Percentiles rank a stretch among this genome's conserved stretches.
Evolutionary conservation across 2,329 filamentous ascomycete genomes (phyloP).

Genomic region (Ophiocordyceps unilateralis): DNA sequence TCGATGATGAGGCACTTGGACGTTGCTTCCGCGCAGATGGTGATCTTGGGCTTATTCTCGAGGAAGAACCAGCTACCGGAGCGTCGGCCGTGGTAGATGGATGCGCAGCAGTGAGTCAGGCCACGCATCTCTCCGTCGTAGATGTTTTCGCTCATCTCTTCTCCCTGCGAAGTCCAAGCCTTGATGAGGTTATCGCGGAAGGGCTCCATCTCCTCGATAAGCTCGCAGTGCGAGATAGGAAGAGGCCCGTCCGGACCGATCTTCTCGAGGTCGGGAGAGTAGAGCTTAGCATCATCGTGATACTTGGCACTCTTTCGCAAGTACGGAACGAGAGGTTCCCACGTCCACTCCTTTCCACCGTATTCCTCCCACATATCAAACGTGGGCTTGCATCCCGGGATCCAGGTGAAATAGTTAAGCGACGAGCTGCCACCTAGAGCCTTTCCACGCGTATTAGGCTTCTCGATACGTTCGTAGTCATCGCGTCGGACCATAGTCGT

Average conservation of each 20-base stretch:
- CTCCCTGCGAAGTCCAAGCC: conserved; percentile 36
- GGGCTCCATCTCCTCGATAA: conserved; percentile 30
- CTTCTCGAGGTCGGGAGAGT: conserved; percentile 26
- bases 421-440: conserved; percentile 40
- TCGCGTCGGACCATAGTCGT: conserved; percentile 40
- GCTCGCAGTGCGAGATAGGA: conserved; percentile 33
- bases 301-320: conserved; percentile 39
- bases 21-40: conserved; percentile 26
- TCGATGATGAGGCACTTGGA: conserved; percentile 38
- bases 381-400: conserved; percentile 37
- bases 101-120: conserved; percentile 33
- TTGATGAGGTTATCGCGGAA: conserved; percentile 32
- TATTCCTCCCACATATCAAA: conserved; percentile 54
- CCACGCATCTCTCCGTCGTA: conserved; percentile 37
- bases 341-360: conserved; percentile 51
- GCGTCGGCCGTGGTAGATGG: conserved; percentile 38
- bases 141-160: conserved; percentile 33
- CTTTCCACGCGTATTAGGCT: conserved; percentile 45
- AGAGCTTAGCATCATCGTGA: conserved; percentile 33
- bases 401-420: conserved; percentile 48
- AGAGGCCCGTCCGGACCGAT: conserved; percentile 35
- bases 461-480: conserved; percentile 43
- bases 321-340: conserved; percentile 31
- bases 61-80: conserved; percentile 34
- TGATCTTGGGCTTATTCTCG: conserved; percentile 35